phyloP scores from a whole-genome alignment of 2,329 filamentous ascomycete genomes.

The Aplosporella prunicola region DNA sequence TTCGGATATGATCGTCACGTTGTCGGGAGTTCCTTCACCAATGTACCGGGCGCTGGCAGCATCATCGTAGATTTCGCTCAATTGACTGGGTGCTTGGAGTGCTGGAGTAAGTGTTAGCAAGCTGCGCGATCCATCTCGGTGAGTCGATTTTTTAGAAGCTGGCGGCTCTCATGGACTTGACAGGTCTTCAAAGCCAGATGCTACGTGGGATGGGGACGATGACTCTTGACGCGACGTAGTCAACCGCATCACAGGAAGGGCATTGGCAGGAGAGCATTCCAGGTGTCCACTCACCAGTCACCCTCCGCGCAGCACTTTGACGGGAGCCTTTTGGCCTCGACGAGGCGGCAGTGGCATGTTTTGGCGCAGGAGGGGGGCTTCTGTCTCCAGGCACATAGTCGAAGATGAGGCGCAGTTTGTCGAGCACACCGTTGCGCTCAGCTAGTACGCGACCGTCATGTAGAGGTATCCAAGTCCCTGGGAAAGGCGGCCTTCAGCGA shows the following conservation, averaged over 20 bases:
- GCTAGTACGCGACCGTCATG: conserved; percentile 72
- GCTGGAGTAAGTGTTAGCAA: conserved; percentile 9
- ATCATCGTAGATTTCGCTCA: conserved; percentile 57
- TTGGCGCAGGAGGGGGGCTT: conserved; percentile 86
- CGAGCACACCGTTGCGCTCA: conserved; percentile 74
- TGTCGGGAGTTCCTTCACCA: conserved; percentile 75
- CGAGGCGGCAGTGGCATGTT: conserved; percentile 61
- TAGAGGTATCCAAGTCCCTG: conserved; percentile 93
- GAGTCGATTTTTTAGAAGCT: too few species aligned
- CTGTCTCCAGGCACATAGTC: conserved; percentile 76
- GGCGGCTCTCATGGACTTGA: too few species aligned
- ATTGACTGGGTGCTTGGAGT: conserved; percentile 28
- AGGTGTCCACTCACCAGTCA: conserved; percentile 15
- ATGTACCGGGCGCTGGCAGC: conserved; percentile 51
- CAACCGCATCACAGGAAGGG: too few species aligned
- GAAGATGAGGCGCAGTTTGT: conserved; percentile 78
- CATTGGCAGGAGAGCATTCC: too few species aligned
- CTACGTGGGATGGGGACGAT: too few species aligned
- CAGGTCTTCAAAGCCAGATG: too few species aligned
- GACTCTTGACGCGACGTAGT: too few species aligned
- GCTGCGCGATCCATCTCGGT: background rate
- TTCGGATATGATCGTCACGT: conserved; percentile 71
- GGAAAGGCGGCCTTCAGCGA: background rate
- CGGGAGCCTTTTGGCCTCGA: conserved; percentile 75
- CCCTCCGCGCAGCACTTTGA: conserved; percentile 44